Percentiles rank a stretch among this genome's conserved stretches.
Evolutionary conservation across 495 filamentous ascomycete species (phyloP).

Genomic region (Lichenothelia convexa): DNA sequence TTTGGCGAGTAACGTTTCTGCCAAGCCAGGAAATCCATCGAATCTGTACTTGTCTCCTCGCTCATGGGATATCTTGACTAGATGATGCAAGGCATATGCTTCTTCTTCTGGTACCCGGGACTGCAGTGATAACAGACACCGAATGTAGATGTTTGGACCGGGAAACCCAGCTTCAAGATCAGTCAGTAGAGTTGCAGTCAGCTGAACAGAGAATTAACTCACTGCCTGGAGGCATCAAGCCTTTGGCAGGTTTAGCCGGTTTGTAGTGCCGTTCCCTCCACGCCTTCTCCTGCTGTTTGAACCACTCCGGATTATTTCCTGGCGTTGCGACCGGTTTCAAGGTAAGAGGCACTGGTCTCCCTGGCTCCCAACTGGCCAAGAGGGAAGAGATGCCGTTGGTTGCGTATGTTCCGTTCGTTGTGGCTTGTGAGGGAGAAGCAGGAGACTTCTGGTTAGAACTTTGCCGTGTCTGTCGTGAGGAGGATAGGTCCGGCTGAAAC

Average conservation of each 20-base stretch:
- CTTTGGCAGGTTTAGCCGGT: conserved; percentile 16
- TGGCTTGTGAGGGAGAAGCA: conserved; percentile 16
- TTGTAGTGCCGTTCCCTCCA: conserved; percentile 9
- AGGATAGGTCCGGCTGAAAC: conserved; percentile 59
- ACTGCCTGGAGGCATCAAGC: conserved; percentile 38
- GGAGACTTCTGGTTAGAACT: conserved; percentile 29
- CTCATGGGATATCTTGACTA: conserved; percentile 91
- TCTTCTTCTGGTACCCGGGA: conserved; percentile 67
- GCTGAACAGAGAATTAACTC: conserved; percentile 8
- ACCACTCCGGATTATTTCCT: conserved; percentile 44
- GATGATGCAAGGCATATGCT: conserved; percentile 72
- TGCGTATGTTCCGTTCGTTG: conserved; percentile 15
- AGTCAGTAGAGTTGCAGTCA: neutral
- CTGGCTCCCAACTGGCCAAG: conserved; percentile 40
- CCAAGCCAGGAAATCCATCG: conserved; percentile 73
- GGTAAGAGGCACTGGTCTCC: conserved; percentile 32
- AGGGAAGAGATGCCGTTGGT: conserved; percentile 28
- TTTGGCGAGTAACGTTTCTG: conserved; percentile 74
- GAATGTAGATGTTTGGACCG: conserved; percentile 75
- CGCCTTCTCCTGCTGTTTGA: conserved; percentile 29
- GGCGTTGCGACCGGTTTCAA: conserved; percentile 55
- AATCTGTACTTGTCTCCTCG: conserved; percentile 91
- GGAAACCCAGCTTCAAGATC: conserved; percentile 33
- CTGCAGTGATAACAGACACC: conserved; percentile 57
- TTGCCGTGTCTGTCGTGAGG: conserved; percentile 40